These are phyloP conservation scores for Sclerotinia subarctica DNA, from an alignment of 2,329 filamentous ascomycete genomes.

Conservation along the genomic window DNA sequence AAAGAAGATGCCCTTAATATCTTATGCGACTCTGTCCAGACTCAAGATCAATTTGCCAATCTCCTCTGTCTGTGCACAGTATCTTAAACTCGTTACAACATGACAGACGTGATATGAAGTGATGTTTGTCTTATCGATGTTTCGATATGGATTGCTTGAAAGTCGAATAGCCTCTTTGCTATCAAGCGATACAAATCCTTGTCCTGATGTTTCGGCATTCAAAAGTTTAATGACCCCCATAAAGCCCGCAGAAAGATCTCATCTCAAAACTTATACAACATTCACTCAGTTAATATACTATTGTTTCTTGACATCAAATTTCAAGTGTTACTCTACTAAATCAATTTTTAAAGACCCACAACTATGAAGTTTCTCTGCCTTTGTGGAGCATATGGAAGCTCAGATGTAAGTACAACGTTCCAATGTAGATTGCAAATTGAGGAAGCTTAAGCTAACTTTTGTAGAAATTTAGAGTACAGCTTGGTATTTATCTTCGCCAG, in stretches of 20 bases:
- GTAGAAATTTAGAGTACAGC: conserved; percentile 55
- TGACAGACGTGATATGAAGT: conserved; percentile 9
- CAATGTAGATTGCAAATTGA: conserved; percentile 22
- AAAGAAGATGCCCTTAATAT: neutral
- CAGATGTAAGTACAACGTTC: conserved; percentile 44
- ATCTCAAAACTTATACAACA: neutral
- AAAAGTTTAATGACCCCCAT: conserved; percentile 4
- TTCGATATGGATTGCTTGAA: conserved; percentile 5
- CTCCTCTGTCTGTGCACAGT: conserved; percentile 3
- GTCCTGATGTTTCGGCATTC: neutral
- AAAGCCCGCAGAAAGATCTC: neutral
- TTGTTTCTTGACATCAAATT: neutral
- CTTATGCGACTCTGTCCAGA: neutral
- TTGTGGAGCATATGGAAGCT: conserved; percentile 56
- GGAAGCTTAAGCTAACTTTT: conserved; percentile 22
- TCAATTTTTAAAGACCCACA: neutral
- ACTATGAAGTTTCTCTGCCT: conserved; percentile 56
- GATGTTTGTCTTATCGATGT: conserved; percentile 15
- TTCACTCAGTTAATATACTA: neutral
- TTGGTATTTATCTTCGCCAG: conserved; percentile 40
- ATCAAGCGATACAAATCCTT: neutral
- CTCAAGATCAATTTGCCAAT: neutral
- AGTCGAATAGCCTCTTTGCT: neutral
- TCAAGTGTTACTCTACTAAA: neutral
- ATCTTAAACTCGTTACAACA: conserved; percentile 9